phyloP scores from a whole-genome alignment of 2,329 filamentous ascomycete genomes.

The Thelonectria discophora region DNA sequence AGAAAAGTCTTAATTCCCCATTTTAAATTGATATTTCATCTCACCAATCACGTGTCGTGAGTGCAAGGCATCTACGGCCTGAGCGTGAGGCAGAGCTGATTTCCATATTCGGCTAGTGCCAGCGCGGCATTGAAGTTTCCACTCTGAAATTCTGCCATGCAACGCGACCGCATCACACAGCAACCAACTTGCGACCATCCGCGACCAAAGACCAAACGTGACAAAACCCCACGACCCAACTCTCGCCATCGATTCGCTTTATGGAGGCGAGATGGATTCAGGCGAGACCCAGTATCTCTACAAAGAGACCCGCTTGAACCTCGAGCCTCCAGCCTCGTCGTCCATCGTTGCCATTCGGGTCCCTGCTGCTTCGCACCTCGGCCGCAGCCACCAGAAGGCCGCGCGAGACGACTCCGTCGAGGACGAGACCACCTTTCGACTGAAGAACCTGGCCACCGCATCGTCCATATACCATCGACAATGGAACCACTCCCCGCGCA shows the following conservation, averaged over 20 bases:
- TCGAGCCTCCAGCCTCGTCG: slow-evolving; percentile 75
- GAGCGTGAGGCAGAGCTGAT: slow-evolving; percentile 41
- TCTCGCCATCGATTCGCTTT: slow-evolving; percentile 38
- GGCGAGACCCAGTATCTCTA: slow-evolving; percentile 73
- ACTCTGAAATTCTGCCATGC: slow-evolving; percentile 47
- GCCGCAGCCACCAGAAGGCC: slow-evolving; percentile 53
- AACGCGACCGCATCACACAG: slow-evolving; percentile 42
- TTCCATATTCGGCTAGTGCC: slow-evolving; percentile 50
- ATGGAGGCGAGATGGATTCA: slow-evolving; percentile 76
- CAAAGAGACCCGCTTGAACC: slow-evolving; percentile 86
- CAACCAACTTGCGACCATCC: slow-evolving; percentile 42
- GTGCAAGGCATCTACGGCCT: background rate
- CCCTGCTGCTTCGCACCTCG: slow-evolving; percentile 61
- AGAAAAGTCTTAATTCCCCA: background rate
- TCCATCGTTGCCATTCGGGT: slow-evolving; percentile 77
- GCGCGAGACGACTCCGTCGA: slow-evolving; percentile 54
- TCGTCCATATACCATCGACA: slow-evolving; percentile 87
- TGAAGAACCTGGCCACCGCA: slow-evolving; percentile 76
- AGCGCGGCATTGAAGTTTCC: slow-evolving; percentile 38
- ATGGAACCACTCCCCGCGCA: slow-evolving; percentile 78
- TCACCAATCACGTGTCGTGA: background rate
- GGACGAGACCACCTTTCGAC: slow-evolving; percentile 78
- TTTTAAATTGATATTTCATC: background rate
- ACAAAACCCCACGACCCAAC: slow-evolving; percentile 26
- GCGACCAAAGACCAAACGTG: slow-evolving; percentile 23